Percentiles rank a stretch among this genome's conserved stretches.
phyloP scores from a whole-genome alignment of 164 flowering plant species.

The Magnolia changhungtana region DNA sequence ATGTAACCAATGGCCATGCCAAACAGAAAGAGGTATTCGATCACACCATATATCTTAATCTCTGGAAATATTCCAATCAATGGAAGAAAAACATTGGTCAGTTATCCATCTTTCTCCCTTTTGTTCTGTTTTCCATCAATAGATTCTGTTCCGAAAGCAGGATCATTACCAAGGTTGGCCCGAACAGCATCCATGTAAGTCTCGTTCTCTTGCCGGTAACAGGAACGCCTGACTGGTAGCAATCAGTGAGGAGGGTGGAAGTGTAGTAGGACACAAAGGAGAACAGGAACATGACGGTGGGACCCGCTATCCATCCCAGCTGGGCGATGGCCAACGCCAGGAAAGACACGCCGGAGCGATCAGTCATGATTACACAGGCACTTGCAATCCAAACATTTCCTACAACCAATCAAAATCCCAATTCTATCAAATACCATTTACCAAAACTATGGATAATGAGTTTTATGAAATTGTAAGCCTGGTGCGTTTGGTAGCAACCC shows the following conservation, averaged over 20 bases:
- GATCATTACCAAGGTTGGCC: conserved; percentile 38
- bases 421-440: not conserved
- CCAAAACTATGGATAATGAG: too few relatives aligned
- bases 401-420: conserved; percentile 9
- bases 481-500: too few relatives aligned
- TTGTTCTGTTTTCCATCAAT: not conserved
- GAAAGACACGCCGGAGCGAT: conserved; percentile 60
- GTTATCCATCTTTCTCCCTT: not conserved
- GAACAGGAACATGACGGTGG: conserved; percentile 48
- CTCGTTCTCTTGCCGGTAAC: conserved; percentile 49
- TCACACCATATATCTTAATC: conserved; percentile 37
- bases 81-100: not conserved
- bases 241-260: conserved; percentile 48
- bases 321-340: conserved; percentile 70
- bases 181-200: conserved; percentile 61
- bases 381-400: conserved; percentile 63
- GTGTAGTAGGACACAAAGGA: conserved; percentile 52
- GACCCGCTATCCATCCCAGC: conserved; percentile 71
- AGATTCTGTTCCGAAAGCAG: not conserved
- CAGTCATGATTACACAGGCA: conserved; percentile 58
- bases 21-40: conserved; percentile 43
- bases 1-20: conserved; percentile 54
- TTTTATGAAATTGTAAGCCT: too few relatives aligned
- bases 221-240: conserved; percentile 55
- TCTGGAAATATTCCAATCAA: conserved; percentile 14